Evolutionary conservation across 768 basidiomycete genomes (phyloP), one percentile per base, ranked within the genome.

Genomic region (Hericium rajendrae): DNA sequence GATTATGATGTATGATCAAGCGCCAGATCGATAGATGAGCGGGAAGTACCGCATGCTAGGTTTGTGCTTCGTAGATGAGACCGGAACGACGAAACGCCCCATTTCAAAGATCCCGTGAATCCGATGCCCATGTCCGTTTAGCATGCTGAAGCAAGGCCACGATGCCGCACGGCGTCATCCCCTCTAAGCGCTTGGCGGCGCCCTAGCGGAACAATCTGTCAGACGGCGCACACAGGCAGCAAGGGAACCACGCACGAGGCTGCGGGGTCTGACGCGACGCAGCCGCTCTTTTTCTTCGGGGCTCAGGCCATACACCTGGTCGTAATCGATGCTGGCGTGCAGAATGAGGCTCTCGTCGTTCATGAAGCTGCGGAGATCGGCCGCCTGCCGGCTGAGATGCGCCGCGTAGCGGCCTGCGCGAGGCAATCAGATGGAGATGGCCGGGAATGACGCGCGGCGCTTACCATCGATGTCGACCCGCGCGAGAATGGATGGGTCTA

Each of bases 131-230:
- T 6, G 67, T 72, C 56, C 73, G 69, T 54, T 69, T 73, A 51
- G 88, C 83, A 66, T 89, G 78, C 63, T 78, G 80, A 60, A 94
- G 72, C 24, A 94, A 67, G 41, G 76, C 75, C 12, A 91, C 75
- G n/a, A 88, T 72, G 0, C 83, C 81, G 0, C 84, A 78, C 2
- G 92, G 92, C 3, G 93, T 95, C 81, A 94, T 90, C 8, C 93
- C 93, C 67, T 94, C 92, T 83, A 94, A 92, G 26, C 92, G 76
- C 69, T 92, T 93, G 15, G 88, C 93, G 3, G 88, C 87, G n/a
- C 92, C 92, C 91, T 93, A 56, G 38, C 12, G 32, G 32, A n/a
- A 39, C 38, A 26, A 26, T 26, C 38, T 38, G 26, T 40, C 32
- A 32, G 32, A 32, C 32, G 6, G 38, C 57, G 12, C 43, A 26